Conservation (phyloP, 805 yeast genomes). For the Wickerhamiella kurtzmanii region DNA sequence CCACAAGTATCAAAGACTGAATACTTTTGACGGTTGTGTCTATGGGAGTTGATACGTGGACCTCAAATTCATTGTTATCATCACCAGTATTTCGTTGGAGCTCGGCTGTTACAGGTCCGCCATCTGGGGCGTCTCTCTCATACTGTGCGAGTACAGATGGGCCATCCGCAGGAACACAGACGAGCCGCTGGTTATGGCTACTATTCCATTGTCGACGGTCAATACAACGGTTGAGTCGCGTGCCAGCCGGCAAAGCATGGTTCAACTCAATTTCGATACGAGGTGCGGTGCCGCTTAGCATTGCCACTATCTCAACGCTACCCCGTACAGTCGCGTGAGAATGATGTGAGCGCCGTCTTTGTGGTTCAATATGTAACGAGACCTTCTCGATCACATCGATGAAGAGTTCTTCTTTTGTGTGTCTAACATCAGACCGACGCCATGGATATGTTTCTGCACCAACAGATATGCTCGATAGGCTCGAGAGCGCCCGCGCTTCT, state of each 20-base stretch:
- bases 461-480: slow-evolving; percentile 1
- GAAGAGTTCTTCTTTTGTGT: slow-evolving; percentile 71
- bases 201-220: slow-evolving; percentile 38
- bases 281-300: slow-evolving; percentile 61
- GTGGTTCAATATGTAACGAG: slow-evolving; percentile 22
- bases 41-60: slow-evolving; percentile 36
- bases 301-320: slow-evolving; percentile 44
- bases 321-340: slow-evolving; percentile 41
- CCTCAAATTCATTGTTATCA: slow-evolving; percentile 47
- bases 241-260: slow-evolving; percentile 6
- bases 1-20: slow-evolving; percentile 34
- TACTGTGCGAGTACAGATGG: slow-evolving; percentile 49
- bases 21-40: slow-evolving; percentile 34
- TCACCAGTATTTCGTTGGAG: slow-evolving; percentile 41
- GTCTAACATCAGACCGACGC: slow-evolving; percentile 59
- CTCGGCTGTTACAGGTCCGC: slow-evolving; percentile 47
- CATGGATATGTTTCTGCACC: slow-evolving; percentile 39
- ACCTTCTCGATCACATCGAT: slow-evolving; percentile 61
- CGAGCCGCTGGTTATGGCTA: slow-evolving; percentile 32
- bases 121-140: slow-evolving; percentile 34
- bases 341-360: slow-evolving; percentile 8
- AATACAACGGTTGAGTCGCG: slow-evolving; percentile 54
- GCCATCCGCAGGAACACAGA: slow-evolving; percentile 87
- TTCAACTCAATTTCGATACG: slow-evolving; percentile 44
- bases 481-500: slow-evolving; percentile 3